Evolutionary conservation across 441 rosid genomes (phyloP).

Genomic region (Flueggea neowawraea): DNA sequence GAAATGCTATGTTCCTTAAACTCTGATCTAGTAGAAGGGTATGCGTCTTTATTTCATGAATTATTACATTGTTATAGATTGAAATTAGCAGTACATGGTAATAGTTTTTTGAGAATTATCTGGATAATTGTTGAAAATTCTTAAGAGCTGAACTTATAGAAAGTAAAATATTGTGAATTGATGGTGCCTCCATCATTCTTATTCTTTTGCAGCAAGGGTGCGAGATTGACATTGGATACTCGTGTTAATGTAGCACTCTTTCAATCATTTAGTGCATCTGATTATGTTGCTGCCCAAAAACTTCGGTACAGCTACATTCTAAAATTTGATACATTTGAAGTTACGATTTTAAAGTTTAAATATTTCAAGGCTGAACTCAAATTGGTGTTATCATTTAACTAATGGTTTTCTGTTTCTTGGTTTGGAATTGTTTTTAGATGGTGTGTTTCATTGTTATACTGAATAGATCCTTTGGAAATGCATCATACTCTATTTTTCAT

Average conservation of each 20-base stretch:
- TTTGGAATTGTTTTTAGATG: no score
- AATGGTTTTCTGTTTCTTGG: no score
- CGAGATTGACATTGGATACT: constrained; percentile 51
- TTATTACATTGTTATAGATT: neutral
- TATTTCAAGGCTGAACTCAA: no score
- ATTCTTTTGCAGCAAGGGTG: constrained; percentile 49
- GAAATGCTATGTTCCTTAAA: constrained; percentile 33
- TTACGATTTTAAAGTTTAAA: no score
- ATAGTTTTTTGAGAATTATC: no score
- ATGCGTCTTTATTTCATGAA: constrained; percentile 19
- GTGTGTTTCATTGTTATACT: no score
- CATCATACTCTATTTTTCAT: no score
- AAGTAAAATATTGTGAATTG: constrained; percentile 11
- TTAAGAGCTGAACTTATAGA: neutral
- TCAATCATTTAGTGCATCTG: constrained; percentile 74
- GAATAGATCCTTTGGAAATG: no score
- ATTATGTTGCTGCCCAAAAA: constrained; percentile 76
- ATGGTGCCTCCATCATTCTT: constrained; percentile 7
- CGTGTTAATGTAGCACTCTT: constrained; percentile 68
- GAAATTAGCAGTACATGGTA: no score
- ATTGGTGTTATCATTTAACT: no score
- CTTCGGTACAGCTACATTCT: constrained; percentile 46
- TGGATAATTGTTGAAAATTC: no score
- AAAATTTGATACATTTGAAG: no score
- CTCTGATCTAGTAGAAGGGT: constrained; percentile 76